phyloP scores from a whole-genome alignment of 1,139 yeast species.

The Ashbya aceris region DNA sequence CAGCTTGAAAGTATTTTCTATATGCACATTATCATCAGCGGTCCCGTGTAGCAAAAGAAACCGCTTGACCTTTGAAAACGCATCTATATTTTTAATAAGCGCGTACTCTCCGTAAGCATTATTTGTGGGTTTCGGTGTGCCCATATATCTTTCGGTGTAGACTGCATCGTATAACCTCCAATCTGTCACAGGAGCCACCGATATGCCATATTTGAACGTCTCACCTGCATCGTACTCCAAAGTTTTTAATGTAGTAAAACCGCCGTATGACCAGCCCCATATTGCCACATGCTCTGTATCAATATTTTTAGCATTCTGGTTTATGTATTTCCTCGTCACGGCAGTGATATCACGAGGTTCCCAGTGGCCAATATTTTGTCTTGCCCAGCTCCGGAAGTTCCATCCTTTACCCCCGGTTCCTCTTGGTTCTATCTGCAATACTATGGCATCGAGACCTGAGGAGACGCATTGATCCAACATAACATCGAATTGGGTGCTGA shows the following conservation, averaged over 20 bases:
- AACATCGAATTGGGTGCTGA: constrained; percentile 43
- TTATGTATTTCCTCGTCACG: constrained; percentile 55
- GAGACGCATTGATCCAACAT: constrained; percentile 66
- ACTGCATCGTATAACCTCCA: constrained; percentile 71
- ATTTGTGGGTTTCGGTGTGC: constrained; percentile 49
- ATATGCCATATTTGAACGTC: constrained; percentile 58
- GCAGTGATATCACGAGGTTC: constrained; percentile 76
- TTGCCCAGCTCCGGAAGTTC: constrained; percentile 59
- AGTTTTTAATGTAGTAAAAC: constrained; percentile 65
- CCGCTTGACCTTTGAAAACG: constrained; percentile 43
- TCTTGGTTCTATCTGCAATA: constrained; percentile 82
- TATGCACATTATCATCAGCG: constrained; percentile 93
- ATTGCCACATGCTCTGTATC: constrained; percentile 62
- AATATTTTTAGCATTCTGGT: constrained; percentile 42
- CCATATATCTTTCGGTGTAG: constrained; percentile 73
- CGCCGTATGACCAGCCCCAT: constrained; percentile 95
- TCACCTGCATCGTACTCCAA: constrained; percentile 55
- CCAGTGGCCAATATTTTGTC: constrained; percentile 66
- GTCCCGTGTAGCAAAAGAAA: constrained; percentile 90
- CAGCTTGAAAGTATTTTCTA: constrained; percentile 73
- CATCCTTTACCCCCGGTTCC: constrained; percentile 93
- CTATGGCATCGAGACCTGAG: constrained; percentile 61
- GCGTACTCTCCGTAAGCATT: constrained; percentile 40
- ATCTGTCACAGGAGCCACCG: constrained; percentile 76
- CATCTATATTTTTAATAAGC: constrained; percentile 39